phyloP scores from a whole-genome alignment of 2,329 filamentous ascomycete genomes.

The Neonectria sp. region DNA sequence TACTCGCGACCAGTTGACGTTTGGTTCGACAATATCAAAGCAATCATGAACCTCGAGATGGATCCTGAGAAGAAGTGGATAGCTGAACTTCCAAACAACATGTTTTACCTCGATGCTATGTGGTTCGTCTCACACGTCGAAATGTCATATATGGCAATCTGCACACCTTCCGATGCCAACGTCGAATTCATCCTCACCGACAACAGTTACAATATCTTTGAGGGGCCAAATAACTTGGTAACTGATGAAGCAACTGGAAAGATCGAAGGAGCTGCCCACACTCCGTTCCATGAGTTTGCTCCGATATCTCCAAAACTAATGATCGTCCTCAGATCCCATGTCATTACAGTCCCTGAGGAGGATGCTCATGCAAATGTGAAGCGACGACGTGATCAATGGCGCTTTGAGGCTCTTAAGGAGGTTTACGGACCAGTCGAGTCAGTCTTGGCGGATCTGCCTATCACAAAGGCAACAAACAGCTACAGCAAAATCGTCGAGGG shows the following conservation, averaged over 20 bases:
- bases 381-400: not conserved
- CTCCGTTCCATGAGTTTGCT: constrained; percentile 8
- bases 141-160: constrained; percentile 9
- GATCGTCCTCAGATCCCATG: constrained; percentile 1
- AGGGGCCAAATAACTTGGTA: constrained; percentile 5
- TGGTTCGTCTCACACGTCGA: not conserved
- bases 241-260: constrained; percentile 2
- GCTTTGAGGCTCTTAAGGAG: not conserved
- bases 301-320: constrained; percentile 18
- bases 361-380: not conserved
- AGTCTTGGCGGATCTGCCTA: constrained; percentile 15
- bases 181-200: constrained; percentile 15
- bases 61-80: constrained; percentile 5
- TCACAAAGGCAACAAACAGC: constrained; percentile 17
- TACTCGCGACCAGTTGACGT: constrained; percentile 10
- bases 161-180: not conserved
- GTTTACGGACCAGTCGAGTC: not conserved
- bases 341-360: constrained; percentile 1
- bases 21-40: constrained; percentile 24
- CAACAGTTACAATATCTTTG: constrained; percentile 18
- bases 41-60: constrained; percentile 12
- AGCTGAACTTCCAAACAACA: not conserved
- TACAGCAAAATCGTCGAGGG: not conserved
- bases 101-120: constrained; percentile 8
- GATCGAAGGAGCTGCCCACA: not conserved